These are phyloP conservation scores for Kwoniella newhampshirensis DNA, from an alignment of 768 basidiomycete genomes.

Conservation along the genomic window DNA sequence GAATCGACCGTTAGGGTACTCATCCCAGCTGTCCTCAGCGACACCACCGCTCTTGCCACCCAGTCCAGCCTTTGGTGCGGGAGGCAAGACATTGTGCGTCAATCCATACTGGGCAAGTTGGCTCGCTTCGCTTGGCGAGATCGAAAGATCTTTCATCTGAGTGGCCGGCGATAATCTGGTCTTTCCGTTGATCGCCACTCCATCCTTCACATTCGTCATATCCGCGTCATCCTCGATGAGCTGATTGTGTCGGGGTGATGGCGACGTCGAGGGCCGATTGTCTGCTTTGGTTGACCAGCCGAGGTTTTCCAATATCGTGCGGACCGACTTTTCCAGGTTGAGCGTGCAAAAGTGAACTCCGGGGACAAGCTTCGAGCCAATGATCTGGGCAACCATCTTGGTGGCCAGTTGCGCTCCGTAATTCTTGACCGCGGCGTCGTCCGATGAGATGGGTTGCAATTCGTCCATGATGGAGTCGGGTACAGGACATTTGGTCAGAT, in stretches of 20 bases:
- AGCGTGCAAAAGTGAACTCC: constrained; percentile 95
- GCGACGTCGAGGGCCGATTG: constrained; percentile 37
- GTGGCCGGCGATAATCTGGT: constrained; percentile 7
- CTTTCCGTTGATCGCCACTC: constrained; percentile 10
- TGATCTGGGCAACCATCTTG: constrained; percentile 68
- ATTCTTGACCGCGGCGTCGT: constrained; percentile 90
- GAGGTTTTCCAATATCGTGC: constrained; percentile 75
- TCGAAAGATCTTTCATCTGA: constrained; percentile 50
- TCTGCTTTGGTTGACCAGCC: constrained; percentile 59
- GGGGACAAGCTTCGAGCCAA: constrained; percentile 50
- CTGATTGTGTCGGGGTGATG: constrained; percentile 48
- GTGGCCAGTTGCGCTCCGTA: constrained; percentile 87
- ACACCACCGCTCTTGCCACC: constrained; percentile 38
- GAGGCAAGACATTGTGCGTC: constrained; percentile 38
- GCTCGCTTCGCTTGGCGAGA: constrained; percentile 55
- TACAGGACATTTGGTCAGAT: constrained; percentile 77
- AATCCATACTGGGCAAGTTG: constrained; percentile 49
- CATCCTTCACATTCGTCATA: constrained; percentile 1
- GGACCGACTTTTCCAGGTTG: constrained; percentile 94
- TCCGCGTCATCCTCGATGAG: constrained; percentile 48
- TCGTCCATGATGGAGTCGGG: constrained; percentile 66
- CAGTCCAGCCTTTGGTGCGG: constrained; percentile 39
- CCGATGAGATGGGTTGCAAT: constrained; percentile 78
- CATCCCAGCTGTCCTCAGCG: constrained; percentile 53
- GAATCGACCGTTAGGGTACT: constrained; percentile 55